Evolutionary conservation across 2,329 filamentous ascomycete genomes (phyloP).

Genomic region (Diaporthe australafricana): DNA sequence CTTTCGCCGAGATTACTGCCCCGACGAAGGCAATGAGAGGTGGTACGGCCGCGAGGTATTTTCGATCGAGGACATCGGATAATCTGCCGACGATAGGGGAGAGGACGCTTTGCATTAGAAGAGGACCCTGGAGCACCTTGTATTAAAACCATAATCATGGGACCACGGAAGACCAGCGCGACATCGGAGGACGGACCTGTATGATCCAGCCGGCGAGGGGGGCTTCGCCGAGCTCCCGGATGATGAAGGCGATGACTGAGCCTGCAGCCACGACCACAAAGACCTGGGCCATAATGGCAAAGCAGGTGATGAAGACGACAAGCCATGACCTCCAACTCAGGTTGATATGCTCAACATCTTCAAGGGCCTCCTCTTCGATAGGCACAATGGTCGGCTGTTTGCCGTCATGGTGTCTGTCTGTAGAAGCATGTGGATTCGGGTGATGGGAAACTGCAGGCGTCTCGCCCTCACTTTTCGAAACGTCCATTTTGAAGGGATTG

Average conservation of each 20-base stretch:
- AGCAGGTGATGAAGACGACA: constrained; percentile 59
- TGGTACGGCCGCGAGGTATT: constrained; percentile 62
- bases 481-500: background rate
- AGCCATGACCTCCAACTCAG: constrained; percentile 67
- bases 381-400: constrained; percentile 39
- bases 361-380: constrained; percentile 47
- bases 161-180: background rate
- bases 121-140: constrained; percentile 56
- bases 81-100: constrained; percentile 67
- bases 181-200: constrained; percentile 49
- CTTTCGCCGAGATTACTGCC: constrained; percentile 65
- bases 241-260: constrained; percentile 66
- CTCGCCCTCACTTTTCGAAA: constrained; percentile 20
- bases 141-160: background rate
- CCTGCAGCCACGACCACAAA: constrained; percentile 67
- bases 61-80: constrained; percentile 67
- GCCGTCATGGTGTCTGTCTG: constrained; percentile 3
- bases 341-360: constrained; percentile 54
- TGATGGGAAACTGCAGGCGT: constrained; percentile 19
- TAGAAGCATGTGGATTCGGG: background rate
- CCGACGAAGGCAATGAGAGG: constrained; percentile 66
- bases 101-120: constrained; percentile 68
- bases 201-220: constrained; percentile 67
- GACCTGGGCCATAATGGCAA: constrained; percentile 64
- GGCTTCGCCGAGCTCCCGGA: constrained; percentile 63